These are phyloP conservation scores for Sporothrix globosa DNA, from an alignment of 2,329 filamentous ascomycete species.

Conservation along the genomic window DNA sequence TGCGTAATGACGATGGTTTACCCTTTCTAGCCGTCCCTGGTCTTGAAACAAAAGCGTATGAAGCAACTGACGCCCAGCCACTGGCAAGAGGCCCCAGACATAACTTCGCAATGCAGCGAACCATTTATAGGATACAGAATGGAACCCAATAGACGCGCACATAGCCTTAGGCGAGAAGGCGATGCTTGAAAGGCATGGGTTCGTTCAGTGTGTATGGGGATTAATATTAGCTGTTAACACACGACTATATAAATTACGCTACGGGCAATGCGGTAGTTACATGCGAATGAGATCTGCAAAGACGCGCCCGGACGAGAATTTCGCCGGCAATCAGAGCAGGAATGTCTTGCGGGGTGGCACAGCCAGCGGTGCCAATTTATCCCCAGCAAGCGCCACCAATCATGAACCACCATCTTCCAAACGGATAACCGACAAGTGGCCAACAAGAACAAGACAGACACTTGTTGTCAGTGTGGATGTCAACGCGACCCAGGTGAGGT, in stretches of 20 bases:
- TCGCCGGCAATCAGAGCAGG: conserved; percentile 45
- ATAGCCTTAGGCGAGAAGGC: conserved; percentile 38
- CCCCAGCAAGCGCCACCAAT: conserved; percentile 41
- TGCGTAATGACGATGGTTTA: not conserved
- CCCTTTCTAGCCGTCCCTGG: conserved; percentile 41
- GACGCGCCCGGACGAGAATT: conserved; percentile 43
- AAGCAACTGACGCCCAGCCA: conserved; percentile 40
- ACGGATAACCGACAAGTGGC: conserved; percentile 39
- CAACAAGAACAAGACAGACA: conserved; percentile 40
- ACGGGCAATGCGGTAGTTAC: too few species aligned
- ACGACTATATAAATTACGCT: too few species aligned
- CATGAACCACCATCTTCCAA: conserved; percentile 41
- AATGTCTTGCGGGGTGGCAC: conserved; percentile 44
- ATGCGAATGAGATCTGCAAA: conserved; percentile 46
- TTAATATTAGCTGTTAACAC: too few species aligned
- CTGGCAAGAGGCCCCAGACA: conserved; percentile 41
- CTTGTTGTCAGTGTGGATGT: conserved; percentile 40
- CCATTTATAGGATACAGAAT: too few species aligned
- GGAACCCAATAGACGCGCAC: not conserved
- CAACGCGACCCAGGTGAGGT: too few species aligned
- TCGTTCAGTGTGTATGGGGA: too few species aligned
- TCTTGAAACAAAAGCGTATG: conserved; percentile 40
- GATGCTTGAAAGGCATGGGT: conserved; percentile 42
- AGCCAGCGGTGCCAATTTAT: conserved; percentile 46
- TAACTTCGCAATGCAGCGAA: conserved; percentile 39